Base-by-base conservation (phyloP, 176 grass and related monocot species). In the Saccharum officinarum region DNA sequence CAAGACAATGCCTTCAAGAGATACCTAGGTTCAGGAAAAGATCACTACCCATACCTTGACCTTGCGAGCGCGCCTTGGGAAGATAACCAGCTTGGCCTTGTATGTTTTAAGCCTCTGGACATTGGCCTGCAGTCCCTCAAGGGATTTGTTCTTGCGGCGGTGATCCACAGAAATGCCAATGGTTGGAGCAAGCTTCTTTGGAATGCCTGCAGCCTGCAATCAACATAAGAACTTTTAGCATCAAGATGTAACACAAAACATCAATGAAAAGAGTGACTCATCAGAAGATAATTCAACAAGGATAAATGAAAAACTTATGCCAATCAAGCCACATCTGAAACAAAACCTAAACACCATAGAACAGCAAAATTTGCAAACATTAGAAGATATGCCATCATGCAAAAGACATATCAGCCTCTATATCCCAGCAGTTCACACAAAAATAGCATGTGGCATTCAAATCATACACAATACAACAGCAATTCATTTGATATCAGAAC, bases 61-160 rank as follows among this genome's bases (percentile, higher is more conserved):
- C 72, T 94, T 94, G 74, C 76, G 84, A 61, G 93, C 88, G 60
- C 76, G 80, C 84, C 91, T 95, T 95, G 92, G 95, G 93, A 95
- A 98, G 91, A 98, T 98, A 63, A 93, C 92, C 17, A 95, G 89
- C 73, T 98, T 98, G 42, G 95, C 95, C 75, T 97, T 94, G 90
- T 97, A 97, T n/a, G 88, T 97, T 71, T 94, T 97, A 0, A 97
- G 88, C 82, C 95, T 88, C 78, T 92, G 92, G 60, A 92, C 86
- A 75, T 94, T 97, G 23, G 90, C 67, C 78, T 97, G 95, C 5
- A 97, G 66, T 3, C 92, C 65, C 14, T 67, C 65, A 0, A 67
- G 65, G 31, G 65, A 67, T 37, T 67, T 67, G 65, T 67, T 67
- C 65, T 67, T 67, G 15, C 65, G 31, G 65, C 30, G 65, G 15